A percentile compares a stretch with the other conserved stretches of the same genome.
phyloP scores from a whole-genome alignment of 108 stramenopile genomes.

The Cyclotella sp. region DNA sequence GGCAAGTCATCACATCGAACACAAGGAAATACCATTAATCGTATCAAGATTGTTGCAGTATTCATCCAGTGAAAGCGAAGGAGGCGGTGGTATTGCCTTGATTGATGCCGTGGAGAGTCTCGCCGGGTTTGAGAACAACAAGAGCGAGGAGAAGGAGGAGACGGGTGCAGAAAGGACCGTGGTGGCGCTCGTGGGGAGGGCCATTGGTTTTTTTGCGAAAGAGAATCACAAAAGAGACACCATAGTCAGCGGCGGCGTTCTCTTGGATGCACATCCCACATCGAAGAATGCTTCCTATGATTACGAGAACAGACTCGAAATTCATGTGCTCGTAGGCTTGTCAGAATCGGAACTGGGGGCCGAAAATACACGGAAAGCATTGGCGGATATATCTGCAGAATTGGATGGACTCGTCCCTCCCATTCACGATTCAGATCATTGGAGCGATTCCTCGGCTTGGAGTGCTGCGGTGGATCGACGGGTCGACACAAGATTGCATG shows the following conservation, averaged over 20 bases:
- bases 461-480: constrained; percentile 24
- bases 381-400: constrained; percentile 29
- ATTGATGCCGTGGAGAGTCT: constrained; percentile 45
- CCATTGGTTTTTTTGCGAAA: constrained; percentile 38
- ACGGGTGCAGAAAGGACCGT: constrained; percentile 25
- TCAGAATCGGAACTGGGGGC: constrained; percentile 27
- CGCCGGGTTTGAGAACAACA: constrained; percentile 4
- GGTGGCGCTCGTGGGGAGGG: constrained; percentile 40
- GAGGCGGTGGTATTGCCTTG: constrained; percentile 48
- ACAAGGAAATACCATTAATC: constrained; percentile 44
- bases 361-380: constrained; percentile 30
- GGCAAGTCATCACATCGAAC: constrained; percentile 35
- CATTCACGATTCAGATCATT: constrained; percentile 22
- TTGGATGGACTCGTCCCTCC: constrained; percentile 47
- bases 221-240: constrained; percentile 13
- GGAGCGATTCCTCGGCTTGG: constrained; percentile 14
- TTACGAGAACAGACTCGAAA: constrained; percentile 45
- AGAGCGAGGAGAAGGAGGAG: constrained; percentile 29
- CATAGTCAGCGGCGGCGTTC: neutral
- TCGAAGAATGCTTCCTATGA: constrained; percentile 26
- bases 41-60: constrained; percentile 44
- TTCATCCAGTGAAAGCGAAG: constrained; percentile 44
- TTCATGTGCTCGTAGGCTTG: constrained; percentile 40
- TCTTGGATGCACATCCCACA: neutral
- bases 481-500: constrained; percentile 44